Evolutionary conservation across 352 stramenopile genomes (phyloP).

Genomic region (Thraustochytrium striatum): DNA sequence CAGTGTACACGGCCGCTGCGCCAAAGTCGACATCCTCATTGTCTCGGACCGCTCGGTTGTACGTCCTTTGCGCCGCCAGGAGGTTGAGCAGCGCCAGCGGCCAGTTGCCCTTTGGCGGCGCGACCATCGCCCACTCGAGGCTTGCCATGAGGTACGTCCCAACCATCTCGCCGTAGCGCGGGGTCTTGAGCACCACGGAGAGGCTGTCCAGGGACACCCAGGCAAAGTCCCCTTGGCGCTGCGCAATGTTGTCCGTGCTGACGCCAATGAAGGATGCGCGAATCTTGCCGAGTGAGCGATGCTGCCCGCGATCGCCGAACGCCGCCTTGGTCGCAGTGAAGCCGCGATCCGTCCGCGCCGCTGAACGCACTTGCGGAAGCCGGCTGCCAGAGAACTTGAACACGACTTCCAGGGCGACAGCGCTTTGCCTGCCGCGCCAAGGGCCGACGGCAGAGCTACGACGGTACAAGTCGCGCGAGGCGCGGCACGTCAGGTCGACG

Average conservation of each 20-base stretch:
- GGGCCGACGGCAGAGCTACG: background rate
- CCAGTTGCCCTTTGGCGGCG: background rate
- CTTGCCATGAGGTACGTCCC: background rate
- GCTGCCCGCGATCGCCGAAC: background rate
- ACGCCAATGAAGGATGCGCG: background rate
- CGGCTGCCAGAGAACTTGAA: background rate
- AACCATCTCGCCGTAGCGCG: background rate
- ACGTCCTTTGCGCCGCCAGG: background rate
- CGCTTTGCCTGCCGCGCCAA: background rate
- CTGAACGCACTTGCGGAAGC: background rate
- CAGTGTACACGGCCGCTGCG: background rate
- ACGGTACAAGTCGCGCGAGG: background rate
- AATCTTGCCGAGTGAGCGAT: background rate
- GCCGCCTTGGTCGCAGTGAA: background rate
- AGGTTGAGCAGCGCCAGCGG: background rate
- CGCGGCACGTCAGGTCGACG: background rate
- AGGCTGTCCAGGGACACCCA: background rate
- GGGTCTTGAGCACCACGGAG: background rate
- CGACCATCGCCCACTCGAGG: background rate
- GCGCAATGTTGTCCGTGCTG: background rate
- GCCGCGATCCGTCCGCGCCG: background rate
- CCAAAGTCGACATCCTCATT: background rate
- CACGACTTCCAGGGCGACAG: background rate
- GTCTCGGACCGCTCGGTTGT: background rate
- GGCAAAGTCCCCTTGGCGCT: no score